Base-by-base conservation (phyloP, 2,329 filamentous ascomycete genomes). In the Exserohilum rostratum region DNA sequence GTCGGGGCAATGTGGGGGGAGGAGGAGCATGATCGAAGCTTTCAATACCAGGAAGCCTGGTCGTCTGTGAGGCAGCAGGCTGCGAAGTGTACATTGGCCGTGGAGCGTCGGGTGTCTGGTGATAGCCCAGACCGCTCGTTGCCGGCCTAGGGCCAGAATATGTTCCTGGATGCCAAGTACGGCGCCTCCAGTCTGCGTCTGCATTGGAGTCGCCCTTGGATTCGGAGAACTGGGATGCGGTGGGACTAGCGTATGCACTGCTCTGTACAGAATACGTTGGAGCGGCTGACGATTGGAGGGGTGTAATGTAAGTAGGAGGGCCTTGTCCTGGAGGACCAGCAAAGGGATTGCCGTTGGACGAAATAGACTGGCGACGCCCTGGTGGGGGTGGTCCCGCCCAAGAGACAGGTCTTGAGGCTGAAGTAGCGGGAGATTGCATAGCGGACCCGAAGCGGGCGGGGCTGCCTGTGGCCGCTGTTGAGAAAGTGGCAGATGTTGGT, bases 121-220 rank as follows among this genome's bases (percentile, higher is more conserved):
- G 89, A 60, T 90, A 89, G 65, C 85, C 90, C 48, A 96, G 75
- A 13, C 89, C 85, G 74, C 90, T 93, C 12, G 87, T 89, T 13
- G 85, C 83, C 44, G 87, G 85, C 29, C 86, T 80, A 55, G 82
- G 82, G 57, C 76, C 75, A 13, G 84, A 82, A 55, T 81, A 80
- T 10, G 87, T 89, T 58, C 91, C 90, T 0, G 91, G 90, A 75
- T 97, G 93, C 93, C 93, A 97, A 2, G 93, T 97, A 48, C 92
- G 85, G 58, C 93, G 83, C 60, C 92, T 86, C 84, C 87, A 90
- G 50, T 90, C 89, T 37, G 91, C 87, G 59, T 96, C 91, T 17
- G 82, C 85, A 7, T 83, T 79, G 0, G 90, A 89, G 35, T 92
- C 89, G 37, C 88, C 82, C 27, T 88, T 80, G 4, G 84, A 82